phyloP scores from a whole-genome alignment of 306 rosid species.

The Cicer chorassanicum region DNA sequence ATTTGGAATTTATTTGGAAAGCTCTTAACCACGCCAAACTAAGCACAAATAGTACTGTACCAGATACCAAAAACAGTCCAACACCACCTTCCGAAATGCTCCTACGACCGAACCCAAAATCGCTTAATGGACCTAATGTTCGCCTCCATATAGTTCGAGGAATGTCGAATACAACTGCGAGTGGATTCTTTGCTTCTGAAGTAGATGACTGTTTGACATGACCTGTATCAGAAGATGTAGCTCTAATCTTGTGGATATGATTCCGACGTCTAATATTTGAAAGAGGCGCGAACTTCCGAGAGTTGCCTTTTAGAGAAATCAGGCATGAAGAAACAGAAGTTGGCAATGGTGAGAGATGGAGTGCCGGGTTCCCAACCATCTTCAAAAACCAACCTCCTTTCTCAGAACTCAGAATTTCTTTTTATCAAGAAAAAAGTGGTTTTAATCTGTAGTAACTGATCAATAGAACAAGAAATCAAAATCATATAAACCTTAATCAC shows the following conservation, averaged over 20 bases:
- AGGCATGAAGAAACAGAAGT: slow-evolving; percentile 54
- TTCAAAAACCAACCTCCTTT: slow-evolving; percentile 39
- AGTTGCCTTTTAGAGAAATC: slow-evolving; percentile 45
- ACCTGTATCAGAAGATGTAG: slow-evolving; percentile 63
- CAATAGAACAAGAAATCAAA: slow-evolving; percentile 41
- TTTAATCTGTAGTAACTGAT: slow-evolving; percentile 19
- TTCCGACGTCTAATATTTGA: slow-evolving; percentile 47
- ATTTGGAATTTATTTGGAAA: slow-evolving; percentile 77
- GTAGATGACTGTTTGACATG: slow-evolving; percentile 59
- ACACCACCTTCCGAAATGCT: slow-evolving; percentile 99
- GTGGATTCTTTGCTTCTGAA: slow-evolving; percentile 64
- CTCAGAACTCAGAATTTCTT: slow-evolving; percentile 24
- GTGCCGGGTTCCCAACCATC: slow-evolving; percentile 64
- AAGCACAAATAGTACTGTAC: slow-evolving; percentile 74
- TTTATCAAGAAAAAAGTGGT: not conserved
- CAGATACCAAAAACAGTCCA: slow-evolving; percentile 84
- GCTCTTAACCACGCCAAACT: slow-evolving; percentile 93
- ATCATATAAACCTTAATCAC: not conserved
- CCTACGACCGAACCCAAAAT: slow-evolving; percentile 85
- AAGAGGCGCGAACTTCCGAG: slow-evolving; percentile 60
- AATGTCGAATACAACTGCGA: slow-evolving; percentile 64
- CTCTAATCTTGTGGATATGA: slow-evolving; percentile 55
- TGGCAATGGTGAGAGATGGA: slow-evolving; percentile 62
- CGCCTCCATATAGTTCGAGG: slow-evolving; percentile 80
- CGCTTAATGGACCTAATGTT: slow-evolving; percentile 79